Base-by-base conservation (phyloP, 352 stramenopile species). In the Blastocystis sp. region DNA sequence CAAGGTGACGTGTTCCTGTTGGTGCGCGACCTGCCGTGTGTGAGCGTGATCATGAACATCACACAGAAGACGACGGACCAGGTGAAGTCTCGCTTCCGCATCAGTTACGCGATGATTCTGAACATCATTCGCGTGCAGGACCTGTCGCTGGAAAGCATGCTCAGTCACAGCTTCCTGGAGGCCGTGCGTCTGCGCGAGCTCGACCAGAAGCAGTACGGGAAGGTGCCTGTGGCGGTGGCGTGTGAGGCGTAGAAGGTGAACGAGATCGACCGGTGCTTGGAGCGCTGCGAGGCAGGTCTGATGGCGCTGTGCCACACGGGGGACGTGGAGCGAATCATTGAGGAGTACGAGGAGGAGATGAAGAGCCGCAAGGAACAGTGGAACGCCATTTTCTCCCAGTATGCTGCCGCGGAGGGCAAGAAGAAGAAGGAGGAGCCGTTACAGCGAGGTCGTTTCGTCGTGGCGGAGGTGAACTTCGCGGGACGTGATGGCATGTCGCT, bases 81-180 rank as follows among this genome's bases (percentile, higher is more conserved):
- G 68, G 92, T 99, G 3, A 93, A 94, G 69, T 98, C 94, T 80
- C 95, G 98, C 91, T 99, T 99, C 91, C 92, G 96, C 7, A 90
- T 99, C 77, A 98, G 95, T n/a, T 99, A 98, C 91, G 97, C 96
- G 78, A 98, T 98, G 96, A 98, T 98, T 82, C 91, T 98, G 78
- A 98, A 97, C 90, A 90, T 98, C 17, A 91, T 98, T 40, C 94
- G 96, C 57, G 92, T 94, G 4, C 92, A 94, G 82, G 93, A 95
- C 84, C 89, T 96, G 59, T 95, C 91, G 1, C 92, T 97, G 45
- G 93, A 95, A 89, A 94, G 96, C 79, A 98, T 98, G 95, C 98
- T 98, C 90, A 98, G 98, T 90, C 91, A 94, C n/a, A 96, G 93
- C 9, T 98, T 98, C 87, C 96, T 94, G 28, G 94, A 98, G 90